Evolutionary conservation across 495 filamentous ascomycete species (phyloP), one percentile per base, ranked within the genome.

Genomic region (Clavariopsis aquatica): DNA sequence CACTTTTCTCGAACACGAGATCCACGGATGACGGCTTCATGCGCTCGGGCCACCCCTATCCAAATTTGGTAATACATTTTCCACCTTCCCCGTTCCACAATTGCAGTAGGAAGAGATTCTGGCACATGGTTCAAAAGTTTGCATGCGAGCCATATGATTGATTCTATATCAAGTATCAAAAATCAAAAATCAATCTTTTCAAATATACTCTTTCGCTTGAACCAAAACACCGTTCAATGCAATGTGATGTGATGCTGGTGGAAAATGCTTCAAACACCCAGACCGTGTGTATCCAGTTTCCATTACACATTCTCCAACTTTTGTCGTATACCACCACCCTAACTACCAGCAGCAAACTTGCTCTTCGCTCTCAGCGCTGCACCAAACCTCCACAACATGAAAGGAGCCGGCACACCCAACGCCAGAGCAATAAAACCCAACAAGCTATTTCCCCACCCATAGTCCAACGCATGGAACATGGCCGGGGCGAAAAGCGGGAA

Each of bases 401-500:
- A 76, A 19, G 86, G 86, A 49, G 84, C 84, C 7, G 84, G 83
- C 45, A 86, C 57, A 0, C 86, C 84, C 55, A 89, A 70, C 0
- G 31, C 81, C 55, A 88, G 64, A 7, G 77, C 77, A 12, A 84
- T 54, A 58, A 86, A 85, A 0, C 76, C 85, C 38, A 88, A 61
- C 49, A 86, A 45, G 68, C 82, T 85, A 75, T 86, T 87, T n/a
- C 84, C 85, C 84, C 84, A 88, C 9, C 85, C 85, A 73, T 82
- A 87, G 49, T 80, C 69, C 58, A 87, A 64, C n/a, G 73, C 57
- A 28, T 71, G 43, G 55, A 72, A 77, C 75, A 78, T 74, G 5
- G 66, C 59, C 9, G 72, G 72, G 4, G 88, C 87, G 65, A 93
- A 93, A 3, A 94, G 77, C 23, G 90, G 90, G 62, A 94, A 93